Conservation (phyloP, 345 rosid genomes). For the Bruguiera parviflora region DNA sequence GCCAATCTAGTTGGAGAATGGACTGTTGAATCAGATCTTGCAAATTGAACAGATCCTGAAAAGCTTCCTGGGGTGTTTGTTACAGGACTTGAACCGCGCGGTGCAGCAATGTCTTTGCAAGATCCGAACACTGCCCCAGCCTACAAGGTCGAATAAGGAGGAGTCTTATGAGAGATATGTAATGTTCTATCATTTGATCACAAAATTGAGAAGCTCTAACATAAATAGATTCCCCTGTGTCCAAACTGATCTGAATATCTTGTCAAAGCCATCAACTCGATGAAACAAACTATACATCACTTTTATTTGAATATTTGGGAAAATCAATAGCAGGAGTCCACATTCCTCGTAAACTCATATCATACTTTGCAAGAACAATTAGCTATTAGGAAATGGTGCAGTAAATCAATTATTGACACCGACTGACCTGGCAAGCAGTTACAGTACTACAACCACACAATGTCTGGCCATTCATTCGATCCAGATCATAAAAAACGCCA, state of each 20-base stretch:
- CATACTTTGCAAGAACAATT: too few species aligned
- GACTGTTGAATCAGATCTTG: slow-evolving; percentile 48
- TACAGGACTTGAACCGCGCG: slow-evolving; percentile 48
- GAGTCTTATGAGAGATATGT: slow-evolving; percentile 9
- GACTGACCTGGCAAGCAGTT: slow-evolving; percentile 79
- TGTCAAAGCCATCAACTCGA: too few species aligned
- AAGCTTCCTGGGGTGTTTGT: slow-evolving; percentile 61
- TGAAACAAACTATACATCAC: too few species aligned
- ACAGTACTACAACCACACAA: slow-evolving; percentile 80
- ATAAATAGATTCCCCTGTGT: neutral
- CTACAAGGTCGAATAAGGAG: slow-evolving; percentile 40
- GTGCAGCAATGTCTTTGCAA: slow-evolving; percentile 63
- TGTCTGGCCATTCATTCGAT: slow-evolving; percentile 78
- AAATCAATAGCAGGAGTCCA: slow-evolving; percentile 9
- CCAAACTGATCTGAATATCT: neutral
- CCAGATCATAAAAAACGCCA: slow-evolving; percentile 78
- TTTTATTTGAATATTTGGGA: neutral
- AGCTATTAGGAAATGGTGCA: neutral
- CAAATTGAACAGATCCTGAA: slow-evolving; percentile 82
- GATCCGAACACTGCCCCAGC: slow-evolving; percentile 81
- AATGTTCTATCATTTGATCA: neutral
- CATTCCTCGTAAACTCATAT: too few species aligned
- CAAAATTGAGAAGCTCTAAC: neutral
- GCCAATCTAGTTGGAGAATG: slow-evolving; percentile 30
- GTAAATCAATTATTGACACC: neutral